Evolutionary conservation across 139 green algal genomes (phyloP).

Genomic region (Tetraselmis striata): DNA sequence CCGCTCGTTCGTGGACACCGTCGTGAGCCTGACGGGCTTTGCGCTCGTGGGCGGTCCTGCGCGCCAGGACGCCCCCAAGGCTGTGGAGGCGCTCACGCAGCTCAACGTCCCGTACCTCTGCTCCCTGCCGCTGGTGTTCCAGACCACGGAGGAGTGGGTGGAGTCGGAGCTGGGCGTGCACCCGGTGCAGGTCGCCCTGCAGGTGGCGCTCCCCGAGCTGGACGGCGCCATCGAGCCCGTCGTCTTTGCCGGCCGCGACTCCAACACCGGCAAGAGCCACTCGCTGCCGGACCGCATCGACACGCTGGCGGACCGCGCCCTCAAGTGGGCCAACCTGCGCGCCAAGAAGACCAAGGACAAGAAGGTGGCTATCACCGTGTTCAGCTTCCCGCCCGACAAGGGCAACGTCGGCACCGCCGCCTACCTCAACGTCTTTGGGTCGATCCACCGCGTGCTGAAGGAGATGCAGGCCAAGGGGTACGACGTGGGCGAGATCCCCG

Average conservation of each 20-base stretch:
- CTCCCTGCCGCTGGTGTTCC: conserved; percentile 95
- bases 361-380: conserved; percentile 96
- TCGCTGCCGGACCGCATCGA: conserved; percentile 93
- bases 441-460: conserved; percentile 86
- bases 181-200: conserved; percentile 93
- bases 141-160: conserved; percentile 99
- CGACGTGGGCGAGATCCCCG: conserved; percentile 79
- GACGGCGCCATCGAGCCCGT: conserved; percentile 97
- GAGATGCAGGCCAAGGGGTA: conserved; percentile 87
- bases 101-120: conserved; percentile 98
- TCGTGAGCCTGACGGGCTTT: conserved; percentile 94
- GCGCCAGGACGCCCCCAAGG: conserved; percentile 94
- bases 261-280: conserved; percentile 94
- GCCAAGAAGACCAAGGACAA: conserved; percentile 91
- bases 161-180: conserved; percentile 93
- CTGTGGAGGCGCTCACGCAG: conserved; percentile 85
- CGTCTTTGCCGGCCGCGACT: conserved; percentile 95
- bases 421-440: conserved; percentile 99
- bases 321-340: conserved; percentile 92
- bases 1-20: conserved; percentile 76
- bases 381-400: conserved; percentile 99
- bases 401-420: conserved; percentile 98
- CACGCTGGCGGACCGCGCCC: conserved; percentile 71
- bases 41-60: conserved; percentile 92
- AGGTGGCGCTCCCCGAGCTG: conserved; percentile 98